Percentiles rank a stretch among this genome's conserved stretches.
phyloP scores from a whole-genome alignment of 352 stramenopile species.

The Globisporangium paroecandrum region DNA sequence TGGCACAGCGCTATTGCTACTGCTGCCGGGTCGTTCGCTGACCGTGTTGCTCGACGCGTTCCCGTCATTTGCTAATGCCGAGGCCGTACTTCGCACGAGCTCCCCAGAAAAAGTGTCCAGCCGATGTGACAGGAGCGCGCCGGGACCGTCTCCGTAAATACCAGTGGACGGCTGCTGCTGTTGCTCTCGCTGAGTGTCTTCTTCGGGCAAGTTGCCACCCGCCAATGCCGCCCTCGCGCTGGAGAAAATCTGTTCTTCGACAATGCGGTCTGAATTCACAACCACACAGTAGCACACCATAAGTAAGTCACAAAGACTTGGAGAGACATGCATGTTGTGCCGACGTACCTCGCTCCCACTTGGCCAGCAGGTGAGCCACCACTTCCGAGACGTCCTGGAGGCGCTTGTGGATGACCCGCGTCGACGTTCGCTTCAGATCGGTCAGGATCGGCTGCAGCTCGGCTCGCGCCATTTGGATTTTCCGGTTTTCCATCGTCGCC shows the following conservation, averaged over 20 bases:
- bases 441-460: slow-evolving; percentile 63
- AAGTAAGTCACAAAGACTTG: neutral
- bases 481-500: slow-evolving; percentile 51
- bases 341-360: slow-evolving; percentile 61
- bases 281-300: neutral
- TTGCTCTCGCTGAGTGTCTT: neutral
- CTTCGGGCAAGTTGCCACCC: slow-evolving; percentile 1
- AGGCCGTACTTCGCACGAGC: neutral
- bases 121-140: slow-evolving; percentile 8
- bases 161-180: neutral
- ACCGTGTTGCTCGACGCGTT: neutral
- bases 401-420: slow-evolving; percentile 66
- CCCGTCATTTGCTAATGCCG: neutral
- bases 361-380: slow-evolving; percentile 58
- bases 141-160: slow-evolving; percentile 12
- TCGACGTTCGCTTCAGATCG: slow-evolving; percentile 54
- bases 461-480: slow-evolving; percentile 49
- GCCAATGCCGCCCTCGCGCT: neutral
- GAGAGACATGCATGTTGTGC: neutral
- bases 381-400: slow-evolving; percentile 75
- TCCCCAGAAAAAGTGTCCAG: neutral
- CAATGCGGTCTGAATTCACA: slow-evolving; percentile 3
- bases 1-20: neutral
- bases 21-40: slow-evolving; percentile 2
- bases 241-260: neutral